Evolutionary conservation across 2,329 filamentous ascomycete species (phyloP).

Genomic region (Colletotrichum horii): DNA sequence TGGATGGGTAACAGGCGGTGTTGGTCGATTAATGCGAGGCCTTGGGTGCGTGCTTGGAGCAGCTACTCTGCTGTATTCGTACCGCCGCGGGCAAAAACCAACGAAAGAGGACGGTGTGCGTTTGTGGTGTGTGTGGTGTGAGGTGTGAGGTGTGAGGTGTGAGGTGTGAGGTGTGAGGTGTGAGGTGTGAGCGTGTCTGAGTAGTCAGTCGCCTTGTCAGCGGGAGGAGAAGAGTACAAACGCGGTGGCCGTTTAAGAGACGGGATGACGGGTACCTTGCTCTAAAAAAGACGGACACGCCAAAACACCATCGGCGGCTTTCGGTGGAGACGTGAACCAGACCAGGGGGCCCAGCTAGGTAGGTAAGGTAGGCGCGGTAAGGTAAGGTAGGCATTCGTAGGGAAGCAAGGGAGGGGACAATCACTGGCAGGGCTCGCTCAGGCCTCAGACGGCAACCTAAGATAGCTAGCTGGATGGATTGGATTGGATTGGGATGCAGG

Average conservation of each 20-base stretch:
- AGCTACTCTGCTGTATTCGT: not conserved
- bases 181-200: not conserved
- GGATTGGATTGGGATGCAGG: not conserved
- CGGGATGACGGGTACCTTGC: constrained; percentile 2
- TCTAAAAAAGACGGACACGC: constrained; percentile 4
- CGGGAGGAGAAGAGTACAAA: constrained; percentile 1
- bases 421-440: not conserved
- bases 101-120: not conserved
- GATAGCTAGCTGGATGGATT: not conserved
- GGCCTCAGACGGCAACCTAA: not conserved
- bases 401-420: not conserved
- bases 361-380: not conserved
- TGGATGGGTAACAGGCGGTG: constrained; percentile 9
- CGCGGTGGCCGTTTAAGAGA: not conserved
- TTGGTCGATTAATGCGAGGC: constrained; percentile 3
- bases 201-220: constrained; percentile 7
- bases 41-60: not conserved
- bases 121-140: not conserved
- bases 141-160: no score
- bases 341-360: not conserved
- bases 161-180: not conserved
- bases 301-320: not conserved
- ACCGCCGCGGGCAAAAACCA: not conserved
- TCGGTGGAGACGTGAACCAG: not conserved
- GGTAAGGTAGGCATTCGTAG: not conserved